Evolutionary conservation across 176 grass and related monocot genomes (phyloP), one percentile per base, ranked within the genome.

Genomic region (Eragrostis nindensis): DNA sequence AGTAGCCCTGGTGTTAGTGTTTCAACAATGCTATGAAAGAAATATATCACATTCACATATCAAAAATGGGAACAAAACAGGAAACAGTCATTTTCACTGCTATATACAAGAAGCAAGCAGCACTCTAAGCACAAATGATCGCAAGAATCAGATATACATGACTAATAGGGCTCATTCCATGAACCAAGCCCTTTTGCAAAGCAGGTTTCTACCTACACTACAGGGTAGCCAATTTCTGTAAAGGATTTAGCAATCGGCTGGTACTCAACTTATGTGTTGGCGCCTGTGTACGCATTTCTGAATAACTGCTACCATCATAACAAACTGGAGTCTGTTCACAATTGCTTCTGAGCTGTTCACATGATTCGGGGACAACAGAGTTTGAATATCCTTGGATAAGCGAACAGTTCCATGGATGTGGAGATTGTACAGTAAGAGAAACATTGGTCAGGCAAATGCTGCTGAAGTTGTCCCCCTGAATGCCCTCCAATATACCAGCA

Each of bases 381-480:
- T 98, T 98, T 0, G 92, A 95, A 83, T 93, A 98, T 10, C 96
- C 96, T 66, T 98, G 62, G 19, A 98, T 86, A 56, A 79, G 89
- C 0, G 92, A 98, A 66, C 96, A 98, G 38, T 91, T 95, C 96
- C 96, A 98, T 36, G 92, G 92, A 73, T 87, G 81, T 44, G 17
- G 59, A 18, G 96, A 93, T 30, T 47, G 87, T 38, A 95, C 96
- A 27, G 42, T 59, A 27, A 98, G 89, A 18, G 86, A 90, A 24
- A 98, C 86, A 83, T 98, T 95, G 18, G 90, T 86, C 75, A 98
- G 80, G 76, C 92, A 98, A 48, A 98, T 98, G 77, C 39, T 95
- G 72, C 86, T 95, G 79, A 98, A 98, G 61, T 93, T 95, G 63
- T 92, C 92, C 12, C 92, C 90, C 68, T 89, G 47, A 57, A 98